Conservation (phyloP, 2,329 filamentous ascomycete species). For the Microdochium bolleyi region DNA sequence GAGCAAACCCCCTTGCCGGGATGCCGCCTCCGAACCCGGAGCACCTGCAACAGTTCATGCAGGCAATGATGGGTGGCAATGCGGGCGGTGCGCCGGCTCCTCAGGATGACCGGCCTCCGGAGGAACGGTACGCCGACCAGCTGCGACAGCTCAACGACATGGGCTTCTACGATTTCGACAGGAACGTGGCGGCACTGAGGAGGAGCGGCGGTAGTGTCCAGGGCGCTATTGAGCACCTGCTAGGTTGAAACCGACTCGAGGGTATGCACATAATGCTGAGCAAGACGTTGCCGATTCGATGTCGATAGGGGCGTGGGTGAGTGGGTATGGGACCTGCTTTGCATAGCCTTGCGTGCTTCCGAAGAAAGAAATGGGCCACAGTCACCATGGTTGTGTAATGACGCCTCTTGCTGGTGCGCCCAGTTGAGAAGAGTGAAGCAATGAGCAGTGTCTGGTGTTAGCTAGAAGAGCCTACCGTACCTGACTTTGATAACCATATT, state of each 20-base stretch:
- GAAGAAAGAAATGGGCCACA: background rate
- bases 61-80: slow-evolving; percentile 35
- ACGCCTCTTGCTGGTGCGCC: too few species aligned
- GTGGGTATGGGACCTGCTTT: background rate
- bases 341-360: background rate
- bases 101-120: slow-evolving; percentile 77
- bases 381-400: too few species aligned
- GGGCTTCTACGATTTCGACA: slow-evolving; percentile 96
- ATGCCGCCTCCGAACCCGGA: slow-evolving; percentile 46
- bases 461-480: too few species aligned
- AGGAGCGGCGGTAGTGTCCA: slow-evolving; percentile 90
- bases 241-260: slow-evolving; percentile 21
- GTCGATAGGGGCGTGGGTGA: background rate
- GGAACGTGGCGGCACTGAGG: slow-evolving; percentile 81
- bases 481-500: too few species aligned
- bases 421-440: background rate
- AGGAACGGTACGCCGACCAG: slow-evolving; percentile 88
- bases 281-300: background rate
- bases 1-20: slow-evolving; percentile 24
- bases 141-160: slow-evolving; percentile 91
- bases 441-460: too few species aligned
- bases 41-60: slow-evolving; percentile 45
- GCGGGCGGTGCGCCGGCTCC: slow-evolving; percentile 43
- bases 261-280: too few species aligned
- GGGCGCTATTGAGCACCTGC: slow-evolving; percentile 74